A percentile compares a stretch with the other conserved stretches of the same genome.
Evolutionary conservation across 2,329 filamentous ascomycete species (phyloP).

Genomic region (Colletotrichum costaricense): DNA sequence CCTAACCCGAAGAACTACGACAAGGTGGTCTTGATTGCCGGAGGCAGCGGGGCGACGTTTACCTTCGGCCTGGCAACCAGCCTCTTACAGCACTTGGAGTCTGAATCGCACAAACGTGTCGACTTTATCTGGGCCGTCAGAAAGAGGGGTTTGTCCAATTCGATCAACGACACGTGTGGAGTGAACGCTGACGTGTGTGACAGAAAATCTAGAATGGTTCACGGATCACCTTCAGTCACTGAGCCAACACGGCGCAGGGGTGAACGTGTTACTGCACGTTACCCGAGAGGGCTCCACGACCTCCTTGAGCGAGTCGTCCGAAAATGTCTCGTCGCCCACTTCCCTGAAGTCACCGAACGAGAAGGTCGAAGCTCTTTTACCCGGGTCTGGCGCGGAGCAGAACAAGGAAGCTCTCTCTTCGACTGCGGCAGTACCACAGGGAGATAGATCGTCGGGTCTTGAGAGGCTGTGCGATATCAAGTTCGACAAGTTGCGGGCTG

Average conservation of each 20-base stretch:
- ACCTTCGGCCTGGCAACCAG: neutral
- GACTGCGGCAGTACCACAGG: neutral
- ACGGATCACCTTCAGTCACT: conserved; percentile 2
- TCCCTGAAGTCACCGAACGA: neutral
- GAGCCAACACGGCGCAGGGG: neutral
- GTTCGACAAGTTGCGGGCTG: neutral
- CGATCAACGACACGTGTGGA: neutral
- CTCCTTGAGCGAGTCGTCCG: neutral
- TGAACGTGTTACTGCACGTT: conserved; percentile 18
- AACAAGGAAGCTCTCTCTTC: neutral
- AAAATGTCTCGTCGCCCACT: neutral
- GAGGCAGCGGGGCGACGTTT: conserved; percentile 39
- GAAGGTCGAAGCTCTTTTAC: neutral
- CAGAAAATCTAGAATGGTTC: conserved; percentile 19
- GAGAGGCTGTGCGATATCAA: neutral
- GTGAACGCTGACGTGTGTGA: neutral
- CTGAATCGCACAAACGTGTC: neutral
- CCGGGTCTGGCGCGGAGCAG: neutral
- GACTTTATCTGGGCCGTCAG: neutral
- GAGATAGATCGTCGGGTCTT: neutral
- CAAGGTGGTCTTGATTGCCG: conserved; percentile 68
- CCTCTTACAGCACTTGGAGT: neutral
- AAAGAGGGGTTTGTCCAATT: neutral
- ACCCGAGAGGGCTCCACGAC: neutral
- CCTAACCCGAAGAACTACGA: conserved; percentile 64